Base-by-base conservation (phyloP, 225 moss, liverwort and hornwort species). In the Climacium dendroides region DNA sequence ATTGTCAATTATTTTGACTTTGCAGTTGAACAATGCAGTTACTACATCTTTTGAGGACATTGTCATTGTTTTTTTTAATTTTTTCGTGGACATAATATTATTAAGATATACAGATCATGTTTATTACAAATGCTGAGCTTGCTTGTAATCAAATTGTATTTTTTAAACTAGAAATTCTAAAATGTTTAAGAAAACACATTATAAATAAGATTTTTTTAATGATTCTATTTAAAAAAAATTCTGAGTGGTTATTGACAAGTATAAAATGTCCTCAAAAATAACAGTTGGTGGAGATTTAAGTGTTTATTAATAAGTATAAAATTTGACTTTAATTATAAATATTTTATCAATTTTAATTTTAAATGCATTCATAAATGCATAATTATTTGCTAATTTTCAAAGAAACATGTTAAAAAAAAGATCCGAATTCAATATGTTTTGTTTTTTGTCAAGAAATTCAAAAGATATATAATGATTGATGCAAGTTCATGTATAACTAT, bases 261-360 rank as follows among this genome's bases (percentile, higher is more conserved):
- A 43, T 9, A 2, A 22, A 79, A 4, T 75, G 3, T 35, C 50
- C 4, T 52, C 25, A 29, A 7, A 59, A 37, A 28, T 29, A 29
- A 35, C 0, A 23, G 0, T 41, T 41, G 13, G 19, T 19, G 5
- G 5, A 41, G 5, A 59, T 79, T 41, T 59, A 29, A 7, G 3
- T 8, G 6, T 57, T 58, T 79, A 57, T 29, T 79, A 9, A 18
- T n/a, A 19, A 59, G 2, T 59, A 18, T 12, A 18, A 59, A 29
- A 79, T 0, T 41, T 17, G 7, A 59, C 2, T n/a, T 78, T 5
- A 12, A 41, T 41, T 41, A 10, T 41, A n/a, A 55, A 18, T 39
- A 3, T 32, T 23, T 0, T 34, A 30, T 1, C 2, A 47, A 24
- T 45, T 34, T 19, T 2, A 15, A 3, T 47, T 18, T 30, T 15